phyloP scores from a whole-genome alignment of 2,329 filamentous ascomycete species.

The Thelonectria olida region DNA sequence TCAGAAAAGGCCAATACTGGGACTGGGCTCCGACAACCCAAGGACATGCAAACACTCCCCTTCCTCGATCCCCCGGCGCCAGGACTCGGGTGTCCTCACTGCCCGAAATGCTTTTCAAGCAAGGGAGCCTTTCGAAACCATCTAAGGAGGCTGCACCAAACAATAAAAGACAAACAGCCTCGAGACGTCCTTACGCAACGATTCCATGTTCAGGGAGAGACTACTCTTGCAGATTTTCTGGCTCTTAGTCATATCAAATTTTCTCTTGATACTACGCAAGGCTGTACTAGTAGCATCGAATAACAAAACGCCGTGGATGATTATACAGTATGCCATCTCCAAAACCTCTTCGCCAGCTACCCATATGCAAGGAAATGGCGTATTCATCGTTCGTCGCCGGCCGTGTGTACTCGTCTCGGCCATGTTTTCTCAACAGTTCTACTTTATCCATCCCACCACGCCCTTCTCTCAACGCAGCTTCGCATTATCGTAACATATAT shows the following conservation, averaged over 20 bases:
- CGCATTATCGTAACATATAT: conserved; percentile 54
- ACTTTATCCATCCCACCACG: neutral
- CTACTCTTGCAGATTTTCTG: no score
- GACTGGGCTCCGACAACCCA: no score
- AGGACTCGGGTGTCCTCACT: no score
- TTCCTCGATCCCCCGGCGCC: no score
- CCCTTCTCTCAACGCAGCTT: conserved; percentile 19
- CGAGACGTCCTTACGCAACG: no score
- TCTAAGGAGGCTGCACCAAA: no score
- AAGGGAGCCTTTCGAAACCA: no score
- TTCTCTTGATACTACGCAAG: neutral
- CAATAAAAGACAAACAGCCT: no score
- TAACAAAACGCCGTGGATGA: conserved; percentile 8
- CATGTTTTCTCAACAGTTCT: neutral
- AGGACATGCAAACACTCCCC: no score
- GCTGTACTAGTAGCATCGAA: neutral
- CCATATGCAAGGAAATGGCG: conserved; percentile 16
- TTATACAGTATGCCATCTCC: conserved; percentile 1
- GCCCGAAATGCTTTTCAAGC: no score
- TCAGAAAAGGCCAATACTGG: no score
- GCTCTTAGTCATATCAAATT: neutral
- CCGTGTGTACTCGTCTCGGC: conserved; percentile 8
- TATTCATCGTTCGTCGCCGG: conserved; percentile 6
- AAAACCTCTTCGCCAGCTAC: neutral
- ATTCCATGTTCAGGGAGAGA: no score